phyloP scores from a whole-genome alignment of 2,329 filamentous ascomycete species.

The Chalara sp. region DNA sequence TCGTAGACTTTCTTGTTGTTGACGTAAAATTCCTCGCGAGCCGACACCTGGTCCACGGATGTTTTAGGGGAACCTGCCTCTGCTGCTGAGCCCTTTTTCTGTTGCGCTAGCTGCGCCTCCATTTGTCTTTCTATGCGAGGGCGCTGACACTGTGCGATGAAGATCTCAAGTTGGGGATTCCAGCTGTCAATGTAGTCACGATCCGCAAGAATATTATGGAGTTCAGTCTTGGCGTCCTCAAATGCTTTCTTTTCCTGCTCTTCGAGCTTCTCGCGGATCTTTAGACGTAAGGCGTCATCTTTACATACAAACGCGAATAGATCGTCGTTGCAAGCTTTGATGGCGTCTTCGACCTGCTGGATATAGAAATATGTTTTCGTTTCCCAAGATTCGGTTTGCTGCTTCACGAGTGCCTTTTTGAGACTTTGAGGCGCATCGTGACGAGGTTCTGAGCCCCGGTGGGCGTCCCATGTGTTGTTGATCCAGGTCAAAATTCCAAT shows the following conservation, averaged over 20 bases:
- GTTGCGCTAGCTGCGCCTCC: neutral
- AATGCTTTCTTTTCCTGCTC: constrained; percentile 2
- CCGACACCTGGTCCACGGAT: neutral
- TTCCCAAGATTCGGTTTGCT: constrained; percentile 8
- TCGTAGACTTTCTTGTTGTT: constrained; percentile 3
- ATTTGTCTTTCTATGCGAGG: constrained; percentile 2
- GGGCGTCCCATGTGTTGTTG: constrained; percentile 4
- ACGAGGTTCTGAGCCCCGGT: constrained; percentile 3
- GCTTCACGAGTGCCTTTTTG: constrained; percentile 7
- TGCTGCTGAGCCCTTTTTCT: neutral
- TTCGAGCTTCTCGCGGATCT: constrained; percentile 5
- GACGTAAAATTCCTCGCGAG: neutral
- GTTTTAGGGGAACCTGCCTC: neutral
- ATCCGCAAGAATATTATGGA: constrained; percentile 2
- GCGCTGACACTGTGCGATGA: neutral
- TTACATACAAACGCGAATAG: constrained; percentile 3
- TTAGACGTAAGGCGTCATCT: constrained; percentile 1
- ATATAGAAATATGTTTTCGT: constrained; percentile 1
- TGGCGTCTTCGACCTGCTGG: constrained; percentile 5
- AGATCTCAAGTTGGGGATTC: constrained; percentile 2
- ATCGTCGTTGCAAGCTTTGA: constrained; percentile 6
- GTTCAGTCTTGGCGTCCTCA: constrained; percentile 2
- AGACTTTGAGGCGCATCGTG: constrained; percentile 5
- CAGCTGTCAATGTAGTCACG: constrained; percentile 8
- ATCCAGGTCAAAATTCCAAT: constrained; percentile 6